phyloP scores from a whole-genome alignment of 768 basidiomycete species.

The Calocybe cyanea region DNA sequence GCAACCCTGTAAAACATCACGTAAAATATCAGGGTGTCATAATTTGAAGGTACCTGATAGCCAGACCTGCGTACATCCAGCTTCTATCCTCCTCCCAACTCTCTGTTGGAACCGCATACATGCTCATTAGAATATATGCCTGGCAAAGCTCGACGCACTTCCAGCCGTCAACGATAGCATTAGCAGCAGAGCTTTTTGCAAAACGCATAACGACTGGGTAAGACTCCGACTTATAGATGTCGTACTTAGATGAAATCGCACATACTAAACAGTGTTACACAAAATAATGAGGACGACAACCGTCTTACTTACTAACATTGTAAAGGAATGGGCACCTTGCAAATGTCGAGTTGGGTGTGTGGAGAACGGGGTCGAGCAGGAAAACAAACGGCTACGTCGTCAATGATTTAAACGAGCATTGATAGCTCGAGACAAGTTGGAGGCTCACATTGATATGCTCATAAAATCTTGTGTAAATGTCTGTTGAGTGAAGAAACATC shows the following conservation, averaged over 20 bases:
- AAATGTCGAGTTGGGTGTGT: constrained; percentile 76
- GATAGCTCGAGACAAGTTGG: background rate
- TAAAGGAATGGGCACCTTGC: constrained; percentile 87
- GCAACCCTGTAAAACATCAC: constrained; percentile 53
- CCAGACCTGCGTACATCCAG: constrained; percentile 86
- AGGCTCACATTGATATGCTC: constrained; percentile 59
- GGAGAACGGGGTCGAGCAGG: constrained; percentile 75
- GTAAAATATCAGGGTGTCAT: background rate
- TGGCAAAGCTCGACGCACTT: constrained; percentile 87
- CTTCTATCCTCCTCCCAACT: constrained; percentile 89
- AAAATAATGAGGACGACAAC: background rate
- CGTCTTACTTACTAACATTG: constrained; percentile 64
- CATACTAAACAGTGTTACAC: constrained; percentile 60
- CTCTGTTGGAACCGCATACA: constrained; percentile 75
- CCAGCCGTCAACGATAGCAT: constrained; percentile 77
- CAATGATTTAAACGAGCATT: constrained; percentile 2
- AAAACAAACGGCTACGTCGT: constrained; percentile 72
- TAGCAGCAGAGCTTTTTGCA: constrained; percentile 78
- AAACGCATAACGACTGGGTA: constrained; percentile 90
- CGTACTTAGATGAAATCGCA: constrained; percentile 81
- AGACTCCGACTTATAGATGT: constrained; percentile 74
- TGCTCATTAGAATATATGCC: constrained; percentile 86
- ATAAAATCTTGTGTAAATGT: constrained; percentile 58
- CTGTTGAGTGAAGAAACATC: constrained; percentile 6
- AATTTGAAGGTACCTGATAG: constrained; percentile 52